Percentiles rank a stretch among this genome's conserved stretches.
phyloP scores from a whole-genome alignment of 805 yeast genomes.

The Alloascoidea africana region DNA sequence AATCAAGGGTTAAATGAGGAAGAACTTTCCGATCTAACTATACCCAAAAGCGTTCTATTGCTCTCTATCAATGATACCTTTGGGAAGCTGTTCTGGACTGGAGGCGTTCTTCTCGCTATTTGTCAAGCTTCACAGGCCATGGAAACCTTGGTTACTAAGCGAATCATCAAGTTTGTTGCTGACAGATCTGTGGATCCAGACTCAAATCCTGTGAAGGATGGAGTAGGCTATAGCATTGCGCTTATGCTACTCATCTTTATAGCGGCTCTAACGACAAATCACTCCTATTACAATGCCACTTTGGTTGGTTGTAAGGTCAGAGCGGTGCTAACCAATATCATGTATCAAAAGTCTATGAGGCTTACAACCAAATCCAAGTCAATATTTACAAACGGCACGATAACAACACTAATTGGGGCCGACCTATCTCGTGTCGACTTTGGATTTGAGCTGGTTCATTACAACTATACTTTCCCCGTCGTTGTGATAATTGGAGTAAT shows the following conservation, averaged over 20 bases:
- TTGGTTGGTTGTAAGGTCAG: conserved; percentile 57
- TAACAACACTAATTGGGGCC: conserved; percentile 69
- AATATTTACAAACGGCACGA: conserved; percentile 48
- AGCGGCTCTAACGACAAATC: conserved; percentile 37
- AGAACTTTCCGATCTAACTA: conserved; percentile 5
- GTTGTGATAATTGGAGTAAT: conserved; percentile 48
- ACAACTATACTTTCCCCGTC: conserved; percentile 46
- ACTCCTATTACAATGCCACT: conserved; percentile 45
- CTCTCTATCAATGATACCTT: conserved; percentile 22
- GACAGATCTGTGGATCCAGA: conserved; percentile 27
- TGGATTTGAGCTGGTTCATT: conserved; percentile 53
- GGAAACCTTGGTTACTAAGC: conserved; percentile 52
- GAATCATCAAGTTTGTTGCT: conserved; percentile 51
- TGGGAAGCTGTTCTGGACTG: conserved; percentile 18
- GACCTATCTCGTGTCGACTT: conserved; percentile 72
- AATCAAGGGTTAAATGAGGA: conserved; percentile 8
- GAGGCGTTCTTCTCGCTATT: conserved; percentile 15
- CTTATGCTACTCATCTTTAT: conserved; percentile 39
- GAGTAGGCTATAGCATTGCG: conserved; percentile 69
- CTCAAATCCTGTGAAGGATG: conserved; percentile 30
- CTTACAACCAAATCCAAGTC: conserved; percentile 42
- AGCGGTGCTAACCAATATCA: conserved; percentile 54
- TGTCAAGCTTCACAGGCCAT: conserved; percentile 26
- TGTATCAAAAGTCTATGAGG: conserved; percentile 51
- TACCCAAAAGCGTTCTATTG: conserved; percentile 13